Base-by-base conservation (phyloP, 2,329 filamentous ascomycete species). In the Trichophaea hybrida region DNA sequence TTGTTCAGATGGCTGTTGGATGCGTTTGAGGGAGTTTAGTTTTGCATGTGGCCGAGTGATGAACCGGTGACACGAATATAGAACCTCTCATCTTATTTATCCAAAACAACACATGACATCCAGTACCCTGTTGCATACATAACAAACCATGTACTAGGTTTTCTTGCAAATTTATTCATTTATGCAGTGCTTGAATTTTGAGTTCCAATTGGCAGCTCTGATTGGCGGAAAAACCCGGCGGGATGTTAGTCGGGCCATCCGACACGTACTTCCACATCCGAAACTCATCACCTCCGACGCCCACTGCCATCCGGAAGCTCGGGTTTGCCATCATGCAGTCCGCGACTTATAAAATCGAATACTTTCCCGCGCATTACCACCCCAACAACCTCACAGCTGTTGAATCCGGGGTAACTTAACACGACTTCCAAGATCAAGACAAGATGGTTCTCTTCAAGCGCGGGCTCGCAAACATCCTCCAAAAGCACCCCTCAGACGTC, bases 401-500 rank as follows among this genome's bases (percentile, higher is more conserved):
- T 46, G 13, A 6, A 6, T 46, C 40, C 40, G 40, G 40, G 40
- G 40, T 46, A 46, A 17, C 24, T n/a, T n/a, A 46, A 46, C 40
- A 24, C 24, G 24, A 24, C 24, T 24, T 24, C 24, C 40, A 46
- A n/a, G 13, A 46, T 46, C 40, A 46, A 46, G 24, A 17, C 40
- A 46, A 46, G n/a, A 46, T 46, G 40, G n/a, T 31, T 13, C 15
- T 54, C 32, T 31, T 54, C 8, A 35, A 38, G 31, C 64, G 60
- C 50, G 88, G 88, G 69, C 76, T 91, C 64, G 81, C 83, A 67
- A 80, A 84, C 69, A 82, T 95, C 67, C 82, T 95, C 61, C 74
- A 83, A 69, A 94, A 93, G 73, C 75, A 82, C 31, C 85, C 88
- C 44, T 80, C 83, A 65, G 90, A 96, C 74, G 80, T 88, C 46